Evolutionary conservation across 176 grass and related monocot genomes (phyloP).

Genomic region (Carex cristatella): DNA sequence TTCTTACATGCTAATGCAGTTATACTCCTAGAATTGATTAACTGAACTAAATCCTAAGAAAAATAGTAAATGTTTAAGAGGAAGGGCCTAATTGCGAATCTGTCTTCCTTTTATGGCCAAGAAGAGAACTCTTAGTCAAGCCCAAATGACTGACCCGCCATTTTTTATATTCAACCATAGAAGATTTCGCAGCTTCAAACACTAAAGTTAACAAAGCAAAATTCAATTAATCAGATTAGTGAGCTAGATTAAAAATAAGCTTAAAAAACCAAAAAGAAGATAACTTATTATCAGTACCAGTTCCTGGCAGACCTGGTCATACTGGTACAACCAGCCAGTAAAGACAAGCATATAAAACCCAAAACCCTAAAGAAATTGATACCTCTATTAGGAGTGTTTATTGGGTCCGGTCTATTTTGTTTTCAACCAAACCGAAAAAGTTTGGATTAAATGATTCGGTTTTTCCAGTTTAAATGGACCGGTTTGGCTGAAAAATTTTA

Average conservation of each 20-base stretch:
- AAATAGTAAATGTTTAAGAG: conserved; percentile 23
- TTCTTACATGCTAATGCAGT: neutral
- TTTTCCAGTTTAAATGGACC: no score
- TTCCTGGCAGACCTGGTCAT: neutral
- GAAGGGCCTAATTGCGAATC: conserved; percentile 32
- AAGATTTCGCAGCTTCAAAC: conserved; percentile 68
- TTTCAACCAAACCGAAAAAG: no score
- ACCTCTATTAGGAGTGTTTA: neutral
- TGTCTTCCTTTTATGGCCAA: conserved; percentile 80
- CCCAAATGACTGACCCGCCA: conserved; percentile 62
- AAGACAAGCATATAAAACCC: neutral
- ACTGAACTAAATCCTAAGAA: neutral
- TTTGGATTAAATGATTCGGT: no score
- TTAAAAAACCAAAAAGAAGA: neutral
- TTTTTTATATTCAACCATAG: conserved; percentile 72
- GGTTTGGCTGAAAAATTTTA: no score
- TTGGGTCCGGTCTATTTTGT: no score
- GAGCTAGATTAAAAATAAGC: neutral
- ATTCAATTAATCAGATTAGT: neutral
- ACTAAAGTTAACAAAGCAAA: conserved; percentile 22
- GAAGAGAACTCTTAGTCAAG: conserved; percentile 65
- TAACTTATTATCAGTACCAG: neutral
- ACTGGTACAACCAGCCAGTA: neutral
- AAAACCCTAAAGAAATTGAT: neutral
- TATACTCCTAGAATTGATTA: neutral